A percentile compares a stretch with the other conserved stretches of the same genome.
These are phyloP conservation scores for Parachaetomium inaequale DNA, from an alignment of 495 filamentous ascomycete genomes.

Conservation along the genomic window DNA sequence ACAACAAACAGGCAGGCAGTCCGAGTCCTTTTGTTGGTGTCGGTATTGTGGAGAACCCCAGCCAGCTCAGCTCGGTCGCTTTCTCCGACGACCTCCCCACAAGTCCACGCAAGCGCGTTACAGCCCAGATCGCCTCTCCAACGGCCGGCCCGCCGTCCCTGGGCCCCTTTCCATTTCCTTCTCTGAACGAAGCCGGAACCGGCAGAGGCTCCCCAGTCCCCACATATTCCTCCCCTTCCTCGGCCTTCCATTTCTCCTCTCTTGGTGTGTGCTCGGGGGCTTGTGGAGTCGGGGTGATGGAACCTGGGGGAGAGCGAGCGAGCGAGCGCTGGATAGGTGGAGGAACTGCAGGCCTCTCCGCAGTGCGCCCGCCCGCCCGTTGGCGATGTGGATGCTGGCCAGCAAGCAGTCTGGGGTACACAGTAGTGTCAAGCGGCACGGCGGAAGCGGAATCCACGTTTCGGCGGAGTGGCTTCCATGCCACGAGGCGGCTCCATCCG, in stretches of 20 bases:
- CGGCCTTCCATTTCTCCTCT: neutral
- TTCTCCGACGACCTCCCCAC: constrained; percentile 7
- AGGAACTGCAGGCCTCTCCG: constrained; percentile 4
- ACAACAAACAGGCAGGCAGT: no score
- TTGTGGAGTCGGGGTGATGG: neutral
- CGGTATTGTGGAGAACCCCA: no score
- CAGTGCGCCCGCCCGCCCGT: constrained; percentile 3
- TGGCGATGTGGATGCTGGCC: constrained; percentile 1
- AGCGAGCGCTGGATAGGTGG: neutral
- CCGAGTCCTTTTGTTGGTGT: no score
- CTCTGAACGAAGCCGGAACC: neutral
- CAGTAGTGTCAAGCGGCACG: constrained; percentile 13
- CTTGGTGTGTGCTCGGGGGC: no score
- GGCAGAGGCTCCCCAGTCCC: neutral
- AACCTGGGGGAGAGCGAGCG: constrained; percentile 8
- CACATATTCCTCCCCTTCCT: neutral
- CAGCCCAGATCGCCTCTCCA: constrained; percentile 10
- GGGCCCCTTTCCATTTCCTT: neutral
- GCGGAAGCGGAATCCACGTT: constrained; percentile 11
- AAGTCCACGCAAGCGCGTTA: constrained; percentile 1
- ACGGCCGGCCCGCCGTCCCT: constrained; percentile 10
- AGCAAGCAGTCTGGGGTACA: constrained; percentile 14
- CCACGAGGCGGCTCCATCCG: neutral
- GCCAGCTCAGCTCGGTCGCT: neutral
- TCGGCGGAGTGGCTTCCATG: neutral